Conservation (phyloP, 495 filamentous ascomycete genomes). For the Pseudoneurospora amorphoporcata region DNA sequence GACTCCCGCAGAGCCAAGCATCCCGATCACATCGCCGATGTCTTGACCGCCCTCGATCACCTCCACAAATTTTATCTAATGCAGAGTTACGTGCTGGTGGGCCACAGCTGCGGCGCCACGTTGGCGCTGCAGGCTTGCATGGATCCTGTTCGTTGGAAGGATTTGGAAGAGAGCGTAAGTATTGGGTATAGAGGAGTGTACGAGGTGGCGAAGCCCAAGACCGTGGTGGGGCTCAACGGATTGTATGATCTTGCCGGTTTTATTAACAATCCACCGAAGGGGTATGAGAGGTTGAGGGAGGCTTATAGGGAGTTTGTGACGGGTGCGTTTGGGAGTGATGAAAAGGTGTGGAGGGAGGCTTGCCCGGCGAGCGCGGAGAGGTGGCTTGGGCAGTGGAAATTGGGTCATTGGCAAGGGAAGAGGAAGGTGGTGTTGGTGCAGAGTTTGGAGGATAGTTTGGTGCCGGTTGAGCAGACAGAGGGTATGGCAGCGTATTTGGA, state of each 20-base stretch:
- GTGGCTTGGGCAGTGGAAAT: constrained; percentile 17
- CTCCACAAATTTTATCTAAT: constrained; percentile 39
- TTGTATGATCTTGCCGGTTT: constrained; percentile 54
- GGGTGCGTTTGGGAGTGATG: constrained; percentile 53
- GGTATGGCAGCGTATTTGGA: constrained; percentile 13
- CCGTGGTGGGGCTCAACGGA: constrained; percentile 43
- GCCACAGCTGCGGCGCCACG: constrained; percentile 69
- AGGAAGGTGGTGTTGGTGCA: constrained; percentile 20
- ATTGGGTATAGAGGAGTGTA: neutral
- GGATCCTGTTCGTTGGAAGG: constrained; percentile 20
- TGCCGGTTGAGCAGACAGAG: constrained; percentile 22
- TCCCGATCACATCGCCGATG: constrained; percentile 66
- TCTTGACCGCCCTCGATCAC: constrained; percentile 49
- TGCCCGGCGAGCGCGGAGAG: constrained; percentile 32
- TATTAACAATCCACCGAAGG: constrained; percentile 7
- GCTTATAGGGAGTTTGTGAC: constrained; percentile 51
- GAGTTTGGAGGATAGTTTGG: constrained; percentile 24
- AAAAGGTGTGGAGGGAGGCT: constrained; percentile 39
- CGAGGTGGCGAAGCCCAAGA: constrained; percentile 7
- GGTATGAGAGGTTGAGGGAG: constrained; percentile 33
- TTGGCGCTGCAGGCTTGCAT: constrained; percentile 61
- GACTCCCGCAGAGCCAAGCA: constrained; percentile 40
- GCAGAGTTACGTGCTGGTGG: constrained; percentile 51
- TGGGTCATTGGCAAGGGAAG: neutral
- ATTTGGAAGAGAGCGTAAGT: constrained; percentile 2